A percentile compares a stretch with the other conserved stretches of the same genome.
phyloP scores from a whole-genome alignment of 306 rosid species.

The Senna siamea region DNA sequence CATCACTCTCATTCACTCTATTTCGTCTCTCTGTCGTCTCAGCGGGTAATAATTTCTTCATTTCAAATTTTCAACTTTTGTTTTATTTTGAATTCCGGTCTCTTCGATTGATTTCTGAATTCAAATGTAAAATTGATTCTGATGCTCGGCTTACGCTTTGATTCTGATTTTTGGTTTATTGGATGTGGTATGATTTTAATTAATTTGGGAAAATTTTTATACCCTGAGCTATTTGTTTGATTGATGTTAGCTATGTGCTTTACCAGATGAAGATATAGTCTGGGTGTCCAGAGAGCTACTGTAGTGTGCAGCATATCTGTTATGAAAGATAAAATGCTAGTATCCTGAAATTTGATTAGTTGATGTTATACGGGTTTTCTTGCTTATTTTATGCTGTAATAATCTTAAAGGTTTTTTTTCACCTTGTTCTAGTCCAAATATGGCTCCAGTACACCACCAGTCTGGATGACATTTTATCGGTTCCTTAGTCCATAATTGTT shows the following conservation, averaged over 20 bases:
- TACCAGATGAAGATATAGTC: background rate
- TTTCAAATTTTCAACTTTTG: background rate
- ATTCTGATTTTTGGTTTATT: background rate
- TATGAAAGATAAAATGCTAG: background rate
- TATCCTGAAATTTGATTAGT: background rate
- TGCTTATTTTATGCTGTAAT: background rate
- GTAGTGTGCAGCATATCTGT: background rate
- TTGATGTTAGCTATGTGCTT: background rate
- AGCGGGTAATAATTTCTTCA: background rate
- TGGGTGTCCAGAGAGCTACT: background rate
- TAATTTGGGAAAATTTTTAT: background rate
- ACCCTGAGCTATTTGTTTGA: background rate
- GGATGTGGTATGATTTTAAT: background rate
- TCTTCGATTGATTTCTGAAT: background rate
- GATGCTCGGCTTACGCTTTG: background rate
- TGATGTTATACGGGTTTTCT: background rate
- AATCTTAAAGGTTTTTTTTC: background rate
- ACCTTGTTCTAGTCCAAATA: background rate
- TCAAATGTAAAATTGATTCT: background rate
- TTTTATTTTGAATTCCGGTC: background rate
- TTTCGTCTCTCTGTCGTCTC: background rate
- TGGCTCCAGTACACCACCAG: background rate
- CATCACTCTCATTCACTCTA: too few species aligned
- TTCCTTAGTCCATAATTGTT: background rate
- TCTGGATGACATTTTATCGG: background rate